Conservation (phyloP, 768 basidiomycete genomes). For the Russula lepida region DNA sequence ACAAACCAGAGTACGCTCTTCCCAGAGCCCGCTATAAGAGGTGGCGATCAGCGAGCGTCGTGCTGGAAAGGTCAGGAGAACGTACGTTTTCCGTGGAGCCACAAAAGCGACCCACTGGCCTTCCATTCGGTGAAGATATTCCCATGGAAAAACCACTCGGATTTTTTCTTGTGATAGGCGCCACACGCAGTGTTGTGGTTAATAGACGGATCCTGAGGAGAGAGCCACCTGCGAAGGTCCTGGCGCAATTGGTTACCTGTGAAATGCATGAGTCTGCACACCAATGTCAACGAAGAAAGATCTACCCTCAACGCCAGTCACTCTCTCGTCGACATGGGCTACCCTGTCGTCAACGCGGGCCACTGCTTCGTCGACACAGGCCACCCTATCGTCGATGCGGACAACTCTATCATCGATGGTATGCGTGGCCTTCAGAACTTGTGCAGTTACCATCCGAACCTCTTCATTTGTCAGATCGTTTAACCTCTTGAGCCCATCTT, state of each 20-base stretch:
- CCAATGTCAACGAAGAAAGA: background rate
- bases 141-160: background rate
- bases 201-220: background rate
- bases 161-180: background rate
- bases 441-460: background rate
- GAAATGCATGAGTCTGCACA: background rate
- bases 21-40: background rate
- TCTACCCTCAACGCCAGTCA: background rate
- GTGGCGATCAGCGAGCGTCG: background rate
- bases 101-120: background rate
- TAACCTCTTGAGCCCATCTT: background rate
- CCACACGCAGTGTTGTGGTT: background rate
- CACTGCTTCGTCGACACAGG: no score
- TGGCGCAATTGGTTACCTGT: background rate
- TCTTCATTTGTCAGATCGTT: background rate
- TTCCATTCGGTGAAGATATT: background rate
- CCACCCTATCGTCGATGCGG: no score
- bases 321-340: background rate
- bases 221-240: background rate
- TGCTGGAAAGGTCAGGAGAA: background rate
- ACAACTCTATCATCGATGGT: no score
- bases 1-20: slow-evolving; percentile 6
- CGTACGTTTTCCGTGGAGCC: slow-evolving; percentile 3
- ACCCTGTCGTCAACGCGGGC: no score
- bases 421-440: background rate